phyloP scores from a whole-genome alignment of 148 eudicot genomes.

The Pharnaceum exiguum region DNA sequence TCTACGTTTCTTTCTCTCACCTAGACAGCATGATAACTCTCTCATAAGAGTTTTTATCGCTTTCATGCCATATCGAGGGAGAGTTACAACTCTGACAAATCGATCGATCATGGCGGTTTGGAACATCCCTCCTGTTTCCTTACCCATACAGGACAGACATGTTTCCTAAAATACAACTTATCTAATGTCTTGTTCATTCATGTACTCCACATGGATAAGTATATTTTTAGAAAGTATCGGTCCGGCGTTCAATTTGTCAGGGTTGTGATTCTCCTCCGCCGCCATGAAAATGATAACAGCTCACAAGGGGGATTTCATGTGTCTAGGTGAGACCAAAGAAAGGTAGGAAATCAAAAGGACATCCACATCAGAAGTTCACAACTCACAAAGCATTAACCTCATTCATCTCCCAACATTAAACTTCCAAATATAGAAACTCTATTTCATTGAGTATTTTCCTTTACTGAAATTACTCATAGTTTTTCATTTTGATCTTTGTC shows the following conservation, averaged over 20 bases:
- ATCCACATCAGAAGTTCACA: too few species aligned
- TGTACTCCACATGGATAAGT: background rate
- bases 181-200: too few species aligned
- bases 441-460: too few species aligned
- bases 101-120: background rate
- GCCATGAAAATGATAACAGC: slow-evolving; percentile 22
- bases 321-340: slow-evolving; percentile 7
- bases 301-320: slow-evolving; percentile 2
- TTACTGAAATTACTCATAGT: too few species aligned
- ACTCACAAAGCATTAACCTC: too few species aligned
- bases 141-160: background rate
- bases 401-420: too few species aligned
- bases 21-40: background rate
- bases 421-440: too few species aligned
- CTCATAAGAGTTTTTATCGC: background rate
- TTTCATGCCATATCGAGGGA: slow-evolving; percentile 18
- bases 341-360: too few species aligned
- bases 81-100: slow-evolving; percentile 36
- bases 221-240: background rate
- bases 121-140: background rate
- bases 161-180: background rate
- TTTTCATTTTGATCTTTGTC: too few species aligned
- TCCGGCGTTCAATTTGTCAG: slow-evolving; percentile 23
- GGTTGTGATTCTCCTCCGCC: slow-evolving; percentile 38
- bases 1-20: background rate